phyloP scores from a whole-genome alignment of 2,329 filamentous ascomycete genomes.

The Hymenoscyphus scutula region DNA sequence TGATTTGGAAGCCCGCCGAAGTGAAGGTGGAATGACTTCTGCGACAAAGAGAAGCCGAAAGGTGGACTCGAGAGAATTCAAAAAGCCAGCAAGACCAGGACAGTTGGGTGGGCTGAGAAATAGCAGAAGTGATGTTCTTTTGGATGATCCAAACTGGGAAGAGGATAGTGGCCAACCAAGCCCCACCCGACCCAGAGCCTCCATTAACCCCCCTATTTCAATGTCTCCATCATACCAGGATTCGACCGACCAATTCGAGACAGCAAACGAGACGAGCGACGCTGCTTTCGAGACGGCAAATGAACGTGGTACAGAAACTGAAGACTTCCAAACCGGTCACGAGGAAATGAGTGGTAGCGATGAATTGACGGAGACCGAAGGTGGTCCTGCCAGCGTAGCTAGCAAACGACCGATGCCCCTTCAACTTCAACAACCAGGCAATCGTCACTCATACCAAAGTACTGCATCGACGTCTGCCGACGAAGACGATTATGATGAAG shows the following conservation, averaged over 20 bases:
- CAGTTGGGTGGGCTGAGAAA: conserved; percentile 73
- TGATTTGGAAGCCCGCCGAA: conserved; percentile 72
- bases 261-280: conserved; percentile 72
- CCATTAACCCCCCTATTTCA: conserved; percentile 36
- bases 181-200: conserved; percentile 50
- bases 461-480: conserved; percentile 82
- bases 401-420: conserved; percentile 42
- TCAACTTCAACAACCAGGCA: conserved; percentile 47
- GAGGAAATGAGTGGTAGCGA: conserved; percentile 74
- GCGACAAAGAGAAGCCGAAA: conserved; percentile 62
- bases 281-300: conserved; percentile 70
- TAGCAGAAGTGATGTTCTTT: conserved; percentile 72
- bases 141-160: conserved; percentile 84
- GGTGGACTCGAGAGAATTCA: conserved; percentile 64
- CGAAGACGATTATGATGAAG: conserved; percentile 59
- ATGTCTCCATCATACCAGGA: conserved; percentile 39
- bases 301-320: conserved; percentile 81
- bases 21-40: conserved; percentile 43
- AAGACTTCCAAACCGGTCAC: conserved; percentile 91
- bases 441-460: conserved; percentile 73
- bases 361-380: conserved; percentile 78
- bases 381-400: conserved; percentile 33
- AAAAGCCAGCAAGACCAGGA: conserved; percentile 72
- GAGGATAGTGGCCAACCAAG: conserved; percentile 62
- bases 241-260: conserved; percentile 71